Conservation (phyloP, 176 grass and related monocot species). For the Triticum turgidum region DNA sequence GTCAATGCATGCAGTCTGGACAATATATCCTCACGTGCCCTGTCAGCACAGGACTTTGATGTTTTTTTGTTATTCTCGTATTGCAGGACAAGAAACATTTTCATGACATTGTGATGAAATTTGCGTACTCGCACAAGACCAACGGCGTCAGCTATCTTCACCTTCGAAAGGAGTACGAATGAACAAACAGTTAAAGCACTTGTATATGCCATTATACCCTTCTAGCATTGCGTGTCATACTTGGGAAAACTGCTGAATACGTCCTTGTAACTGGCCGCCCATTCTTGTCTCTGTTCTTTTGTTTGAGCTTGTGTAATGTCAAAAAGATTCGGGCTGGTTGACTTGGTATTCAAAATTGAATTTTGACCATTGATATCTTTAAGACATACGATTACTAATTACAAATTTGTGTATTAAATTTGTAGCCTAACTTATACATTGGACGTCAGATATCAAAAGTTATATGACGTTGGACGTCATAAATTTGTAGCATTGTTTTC, state of each 20-base stretch:
- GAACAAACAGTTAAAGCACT: slow-evolving; percentile 15
- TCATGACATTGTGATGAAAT: slow-evolving; percentile 34
- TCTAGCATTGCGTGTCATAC: not conserved
- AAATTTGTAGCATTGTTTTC: too few species aligned
- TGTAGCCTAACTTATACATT: too few species aligned
- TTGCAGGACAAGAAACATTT: slow-evolving; percentile 58
- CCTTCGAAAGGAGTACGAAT: slow-evolving; percentile 40
- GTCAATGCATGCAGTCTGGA: not conserved
- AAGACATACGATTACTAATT: not conserved
- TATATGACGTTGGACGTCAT: too few species aligned
- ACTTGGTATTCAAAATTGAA: not conserved
- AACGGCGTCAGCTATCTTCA: slow-evolving; percentile 12
- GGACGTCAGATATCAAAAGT: too few species aligned
- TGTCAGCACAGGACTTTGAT: not conserved
- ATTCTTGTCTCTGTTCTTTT: not conserved
- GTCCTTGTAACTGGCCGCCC: not conserved
- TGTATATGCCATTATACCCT: slow-evolving; percentile 33
- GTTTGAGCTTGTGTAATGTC: not conserved
- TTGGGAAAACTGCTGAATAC: not conserved
- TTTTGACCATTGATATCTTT: not conserved
- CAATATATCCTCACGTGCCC: too few species aligned
- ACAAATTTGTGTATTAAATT: not conserved
- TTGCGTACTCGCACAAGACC: slow-evolving; percentile 38
- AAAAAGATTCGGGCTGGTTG: not conserved
- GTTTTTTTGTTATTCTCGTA: slow-evolving; percentile 21